phyloP scores from a whole-genome alignment of 441 rosid genomes.

The Codiaeum variegatum region DNA sequence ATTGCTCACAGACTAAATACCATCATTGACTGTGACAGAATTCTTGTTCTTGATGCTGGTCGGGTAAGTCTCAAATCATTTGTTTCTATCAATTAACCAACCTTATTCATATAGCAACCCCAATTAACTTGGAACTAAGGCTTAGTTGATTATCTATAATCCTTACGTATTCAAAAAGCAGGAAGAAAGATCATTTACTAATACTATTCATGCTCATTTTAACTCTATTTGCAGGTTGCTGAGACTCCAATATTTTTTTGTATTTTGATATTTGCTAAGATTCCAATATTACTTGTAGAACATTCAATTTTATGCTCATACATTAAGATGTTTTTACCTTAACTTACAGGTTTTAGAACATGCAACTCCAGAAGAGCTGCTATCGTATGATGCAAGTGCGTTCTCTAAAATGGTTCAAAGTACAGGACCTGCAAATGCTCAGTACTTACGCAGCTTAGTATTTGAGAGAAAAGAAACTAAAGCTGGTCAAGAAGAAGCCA shows the following conservation, averaged over 20 bases:
- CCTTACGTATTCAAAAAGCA: background rate
- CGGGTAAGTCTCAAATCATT: constrained; percentile 43
- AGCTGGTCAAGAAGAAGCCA: constrained; percentile 22
- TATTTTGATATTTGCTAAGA: no score
- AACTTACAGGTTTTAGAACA: constrained; percentile 71
- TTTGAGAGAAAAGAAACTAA: constrained; percentile 46
- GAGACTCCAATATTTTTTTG: constrained; percentile 1
- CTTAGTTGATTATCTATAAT: no score
- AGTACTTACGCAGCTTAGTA: constrained; percentile 70
- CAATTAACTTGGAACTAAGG: no score
- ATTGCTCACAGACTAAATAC: constrained; percentile 93
- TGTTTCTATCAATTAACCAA: no score
- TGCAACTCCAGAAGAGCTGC: constrained; percentile 65
- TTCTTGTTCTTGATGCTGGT: constrained; percentile 84
- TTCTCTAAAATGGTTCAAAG: constrained; percentile 95
- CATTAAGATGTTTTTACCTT: background rate
- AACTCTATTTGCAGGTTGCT: background rate
- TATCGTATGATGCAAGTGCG: constrained; percentile 62
- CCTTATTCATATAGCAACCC: no score
- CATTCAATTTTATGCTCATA: background rate
- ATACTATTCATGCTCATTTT: background rate
- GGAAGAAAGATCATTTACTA: background rate
- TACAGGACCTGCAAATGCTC: constrained; percentile 92
- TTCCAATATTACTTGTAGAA: background rate
- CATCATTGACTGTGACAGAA: constrained; percentile 74